Conservation (phyloP, 139 green algal genomes). For the Penium margaritaceum region DNA sequence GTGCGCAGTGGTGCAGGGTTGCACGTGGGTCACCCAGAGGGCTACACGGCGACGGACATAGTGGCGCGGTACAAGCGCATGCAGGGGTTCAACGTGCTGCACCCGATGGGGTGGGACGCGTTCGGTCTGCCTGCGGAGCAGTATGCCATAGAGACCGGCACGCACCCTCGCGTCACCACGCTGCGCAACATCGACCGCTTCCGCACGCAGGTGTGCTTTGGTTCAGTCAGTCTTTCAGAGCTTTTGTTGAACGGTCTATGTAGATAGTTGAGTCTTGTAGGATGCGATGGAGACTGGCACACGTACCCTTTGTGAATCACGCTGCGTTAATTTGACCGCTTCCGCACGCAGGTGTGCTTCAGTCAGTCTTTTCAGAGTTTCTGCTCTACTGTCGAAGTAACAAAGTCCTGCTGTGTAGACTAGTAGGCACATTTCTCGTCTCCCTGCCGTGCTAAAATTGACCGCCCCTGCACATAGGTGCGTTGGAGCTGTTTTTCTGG, state of each 20-base stretch:
- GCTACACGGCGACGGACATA: conserved; percentile 75
- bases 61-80: conserved; percentile 89
- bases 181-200: conserved; percentile 82
- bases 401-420: too few species aligned
- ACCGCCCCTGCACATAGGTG: too few species aligned
- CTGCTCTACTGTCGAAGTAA: too few species aligned
- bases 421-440: conserved; percentile 77
- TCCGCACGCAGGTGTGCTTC: conserved; percentile 51
- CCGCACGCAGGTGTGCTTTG: conserved; percentile 22
- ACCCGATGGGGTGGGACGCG: conserved; percentile 97
- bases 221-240: too few species aligned
- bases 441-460: conserved; percentile 81
- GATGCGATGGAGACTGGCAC: too few species aligned
- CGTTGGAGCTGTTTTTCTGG: too few species aligned
- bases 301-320: conserved; percentile 85
- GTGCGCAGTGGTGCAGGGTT: conserved; percentile 46
- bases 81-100: conserved; percentile 89
- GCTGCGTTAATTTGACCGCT: conserved; percentile 75
- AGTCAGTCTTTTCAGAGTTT: too few species aligned
- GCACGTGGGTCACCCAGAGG: conserved; percentile 54
- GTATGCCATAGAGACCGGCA: conserved; percentile 83
- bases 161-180: conserved; percentile 81
- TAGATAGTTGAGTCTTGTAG: too few species aligned
- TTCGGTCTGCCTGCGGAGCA: conserved; percentile 95
- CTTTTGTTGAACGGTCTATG: too few species aligned